Base-by-base conservation (phyloP, 1,139 yeast species). In the Pichia sp. region DNA sequence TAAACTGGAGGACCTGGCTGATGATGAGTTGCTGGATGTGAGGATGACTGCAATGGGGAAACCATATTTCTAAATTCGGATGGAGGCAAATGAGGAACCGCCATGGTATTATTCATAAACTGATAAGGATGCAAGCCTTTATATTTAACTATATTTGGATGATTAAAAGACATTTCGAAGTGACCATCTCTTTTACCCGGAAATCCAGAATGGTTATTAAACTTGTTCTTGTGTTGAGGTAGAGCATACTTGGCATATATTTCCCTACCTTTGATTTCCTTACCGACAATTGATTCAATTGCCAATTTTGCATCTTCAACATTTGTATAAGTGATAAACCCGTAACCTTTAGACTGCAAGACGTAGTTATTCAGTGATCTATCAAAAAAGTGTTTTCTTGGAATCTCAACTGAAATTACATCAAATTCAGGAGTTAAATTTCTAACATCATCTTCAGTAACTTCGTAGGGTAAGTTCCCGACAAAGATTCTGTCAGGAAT, bases 191-290 rank as follows among this genome's bases (percentile, higher is more conserved):
- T 16, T 16, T 16, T 16, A 16, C 23, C 23, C 23, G 23, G 23
- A 16, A 16, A 16, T 16, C 23, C 23, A 16, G 23, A 16, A 16
- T 16, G 23, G 23, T 16, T 16, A 16, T 16, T 16, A 10, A 47
- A 42, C 11, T 42, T 47, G 33, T 39, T 47, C 37, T 50, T 51
- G 41, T 53, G 53, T 39, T 52, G 72, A 41, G 77, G 75, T 41
- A 76, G 75, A 1, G 80, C 80, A 56, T 69, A 69, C 58, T 69
- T 74, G 44, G 73, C 71, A 52, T 68, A 71, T 40, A 76, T 67
- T 50, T 64, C 68, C 59, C 79, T 67, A 48, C 69, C 71, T 48
- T 69, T 70, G 55, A 75, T 69, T 51, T 64, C 66, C 53, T 66
- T 65, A 42, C 75, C 76, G 46, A 68, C 67, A 54, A 64, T 69